phyloP scores from a whole-genome alignment of 257 asterid genomes.

The Nicotiana knightiana region DNA sequence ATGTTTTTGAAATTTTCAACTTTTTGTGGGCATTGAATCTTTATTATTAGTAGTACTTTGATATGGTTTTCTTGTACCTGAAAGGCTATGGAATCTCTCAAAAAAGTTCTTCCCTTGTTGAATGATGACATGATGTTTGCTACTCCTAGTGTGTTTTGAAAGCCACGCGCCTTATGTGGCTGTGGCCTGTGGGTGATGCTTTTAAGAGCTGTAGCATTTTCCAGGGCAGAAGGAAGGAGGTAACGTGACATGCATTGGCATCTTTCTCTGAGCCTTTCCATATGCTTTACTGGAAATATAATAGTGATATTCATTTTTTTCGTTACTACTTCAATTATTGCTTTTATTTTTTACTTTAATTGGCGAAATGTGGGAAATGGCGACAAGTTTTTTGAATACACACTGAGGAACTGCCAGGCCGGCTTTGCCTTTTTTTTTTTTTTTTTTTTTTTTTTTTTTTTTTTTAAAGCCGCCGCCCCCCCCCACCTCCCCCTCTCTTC shows the following conservation, averaged over 20 bases:
- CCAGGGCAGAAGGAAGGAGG: slow-evolving; percentile 4
- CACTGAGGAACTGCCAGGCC: slow-evolving; percentile 23
- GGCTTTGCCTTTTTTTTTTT: slow-evolving; percentile 22
- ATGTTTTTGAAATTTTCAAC: slow-evolving; percentile 18
- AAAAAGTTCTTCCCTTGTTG: slow-evolving; percentile 27
- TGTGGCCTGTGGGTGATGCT: slow-evolving; percentile 4
- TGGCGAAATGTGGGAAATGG: slow-evolving; percentile 27
- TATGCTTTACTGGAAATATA: slow-evolving; percentile 14
- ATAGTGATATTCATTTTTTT: neutral
- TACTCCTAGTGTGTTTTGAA: neutral
- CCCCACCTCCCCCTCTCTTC: no score
- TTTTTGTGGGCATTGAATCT: slow-evolving; percentile 10
- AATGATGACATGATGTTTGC: slow-evolving; percentile 6
- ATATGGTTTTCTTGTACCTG: slow-evolving; percentile 20
- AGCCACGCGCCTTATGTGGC: slow-evolving; percentile 20
- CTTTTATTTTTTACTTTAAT: neutral
- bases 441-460: no score
- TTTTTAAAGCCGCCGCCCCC: no score
- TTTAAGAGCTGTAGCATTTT: slow-evolving; percentile 7
- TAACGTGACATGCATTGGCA: slow-evolving; percentile 32
- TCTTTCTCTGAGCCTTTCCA: slow-evolving; percentile 36
- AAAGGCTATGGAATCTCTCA: slow-evolving; percentile 45
- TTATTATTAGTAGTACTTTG: slow-evolving; percentile 6
- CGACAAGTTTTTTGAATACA: slow-evolving; percentile 12
- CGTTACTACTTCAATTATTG: slow-evolving; percentile 4